Base-by-base conservation (phyloP, 73 alveolate genomes). In the Paramecium caudatum region DNA sequence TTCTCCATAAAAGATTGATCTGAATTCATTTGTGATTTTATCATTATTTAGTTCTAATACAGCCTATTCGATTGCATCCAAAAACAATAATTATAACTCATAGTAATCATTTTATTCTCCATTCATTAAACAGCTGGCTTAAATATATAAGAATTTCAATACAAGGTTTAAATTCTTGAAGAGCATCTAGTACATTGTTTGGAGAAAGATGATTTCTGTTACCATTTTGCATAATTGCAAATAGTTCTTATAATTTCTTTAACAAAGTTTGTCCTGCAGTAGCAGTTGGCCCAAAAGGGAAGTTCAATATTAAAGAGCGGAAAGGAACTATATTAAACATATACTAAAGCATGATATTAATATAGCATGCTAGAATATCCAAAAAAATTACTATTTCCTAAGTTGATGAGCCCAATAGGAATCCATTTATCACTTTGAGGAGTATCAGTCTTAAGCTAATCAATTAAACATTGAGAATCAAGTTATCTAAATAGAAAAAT, bases 91-190 rank as follows among this genome's bases (percentile, higher is more conserved):
- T 4, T 55, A 55, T 55, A 55, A 55, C 13, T 55, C 80, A 55
- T 21, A 27, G 13, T 55, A 55, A 55, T 55, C 80, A 55, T 55
- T 55, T 21, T 55, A 55, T 55, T 55, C 80, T 10, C 80, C 80
- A 4, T 55, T 9, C 23, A 55, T 17, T 10, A 27, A 55, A 55
- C n/a, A 55, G 23, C 80, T 55, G 30, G 70, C 5, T 1, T n/a
- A 2, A 55, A 10, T 27, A 21, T 2, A 27, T 23, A 5, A 6
- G 30, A 9, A 19, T 19, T 23, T n/a, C n/a, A n/a, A n/a, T 55
- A 55, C 80, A 27, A 27, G 80, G 80, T 23, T 55, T 55, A 55
- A 27, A 55, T 55, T 55, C 80, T 21, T 55, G n/a, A 55, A 55
- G 80, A 27, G 80, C 23, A 27, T 37, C 30, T 10, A 55, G 23